phyloP scores from a whole-genome alignment of 129 eudicot genomes.

The Silybum marianum region DNA sequence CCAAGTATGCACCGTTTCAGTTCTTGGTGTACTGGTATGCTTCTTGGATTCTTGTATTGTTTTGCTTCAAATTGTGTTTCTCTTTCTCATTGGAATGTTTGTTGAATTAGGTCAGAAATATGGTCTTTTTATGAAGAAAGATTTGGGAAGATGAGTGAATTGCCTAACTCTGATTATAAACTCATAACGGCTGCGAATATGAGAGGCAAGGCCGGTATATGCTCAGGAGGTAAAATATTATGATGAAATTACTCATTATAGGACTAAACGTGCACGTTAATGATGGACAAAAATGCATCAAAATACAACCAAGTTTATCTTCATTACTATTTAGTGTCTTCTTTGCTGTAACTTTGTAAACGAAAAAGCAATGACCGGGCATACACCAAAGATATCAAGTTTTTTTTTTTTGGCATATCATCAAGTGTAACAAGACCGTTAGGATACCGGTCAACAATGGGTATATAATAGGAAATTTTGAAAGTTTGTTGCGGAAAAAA shows the following conservation, averaged over 20 bases:
- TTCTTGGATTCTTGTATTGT: constrained; percentile 3
- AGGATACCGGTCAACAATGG: too few relatives aligned
- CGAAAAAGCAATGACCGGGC: not conserved
- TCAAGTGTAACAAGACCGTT: not conserved
- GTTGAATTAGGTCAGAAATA: constrained; percentile 65
- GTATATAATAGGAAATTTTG: too few relatives aligned
- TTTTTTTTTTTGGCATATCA: not conserved
- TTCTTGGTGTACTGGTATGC: constrained; percentile 86
- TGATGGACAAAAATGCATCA: not conserved
- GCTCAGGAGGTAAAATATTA: constrained; percentile 21
- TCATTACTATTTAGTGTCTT: not conserved
- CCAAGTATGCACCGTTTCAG: constrained; percentile 82
- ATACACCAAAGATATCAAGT: too few relatives aligned
- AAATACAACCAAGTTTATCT: not conserved
- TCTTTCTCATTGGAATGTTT: not conserved
- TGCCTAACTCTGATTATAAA: constrained; percentile 61
- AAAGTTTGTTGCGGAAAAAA: too few relatives aligned
- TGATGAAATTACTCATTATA: not conserved
- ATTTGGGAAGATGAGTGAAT: constrained; percentile 78
- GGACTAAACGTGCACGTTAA: not conserved
- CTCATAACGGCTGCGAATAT: constrained; percentile 84
- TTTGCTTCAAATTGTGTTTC: not conserved
- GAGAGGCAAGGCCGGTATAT: constrained; percentile 33
- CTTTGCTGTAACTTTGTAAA: not conserved
- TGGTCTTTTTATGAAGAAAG: constrained; percentile 84